A percentile compares a stretch with the other conserved stretches of the same genome.
These are phyloP conservation scores for Bisporella sp. DNA, from an alignment of 2,329 filamentous ascomycete genomes.

Conservation along the genomic window DNA sequence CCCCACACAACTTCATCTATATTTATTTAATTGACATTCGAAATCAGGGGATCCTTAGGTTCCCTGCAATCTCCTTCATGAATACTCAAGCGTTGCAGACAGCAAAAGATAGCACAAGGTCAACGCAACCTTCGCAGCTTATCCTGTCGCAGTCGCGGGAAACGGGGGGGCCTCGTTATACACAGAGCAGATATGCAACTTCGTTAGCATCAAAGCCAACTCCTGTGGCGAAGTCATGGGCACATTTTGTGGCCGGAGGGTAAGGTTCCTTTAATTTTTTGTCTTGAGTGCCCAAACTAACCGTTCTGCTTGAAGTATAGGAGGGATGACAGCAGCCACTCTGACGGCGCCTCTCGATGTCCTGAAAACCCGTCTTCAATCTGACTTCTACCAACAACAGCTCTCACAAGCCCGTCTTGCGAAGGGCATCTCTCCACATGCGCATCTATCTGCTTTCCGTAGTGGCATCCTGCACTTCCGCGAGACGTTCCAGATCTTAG, in stretches of 20 bases:
- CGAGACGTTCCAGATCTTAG: constrained; percentile 82
- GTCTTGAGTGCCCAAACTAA: constrained; percentile 3
- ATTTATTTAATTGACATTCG: no score
- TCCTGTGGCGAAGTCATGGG: constrained; percentile 72
- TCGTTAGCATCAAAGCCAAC: constrained; percentile 29
- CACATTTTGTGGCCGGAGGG: constrained; percentile 88
- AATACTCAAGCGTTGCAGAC: constrained; percentile 17
- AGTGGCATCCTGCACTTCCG: constrained; percentile 67
- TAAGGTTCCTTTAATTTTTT: constrained; percentile 36
- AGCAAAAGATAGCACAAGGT: not conserved
- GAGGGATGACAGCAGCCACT: constrained; percentile 86
- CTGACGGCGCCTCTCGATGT: constrained; percentile 93
- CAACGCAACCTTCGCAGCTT: constrained; percentile 9
- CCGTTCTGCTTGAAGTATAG: constrained; percentile 47
- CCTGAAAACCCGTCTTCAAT: constrained; percentile 86
- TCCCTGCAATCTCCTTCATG: constrained; percentile 17
- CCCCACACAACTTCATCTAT: no score
- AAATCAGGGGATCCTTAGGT: not conserved
- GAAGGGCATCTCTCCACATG: constrained; percentile 38
- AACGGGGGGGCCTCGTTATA: constrained; percentile 48
- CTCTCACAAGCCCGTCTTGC: constrained; percentile 61
- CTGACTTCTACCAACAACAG: constrained; percentile 88
- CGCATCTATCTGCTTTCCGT: constrained; percentile 55
- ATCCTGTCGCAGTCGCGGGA: constrained; percentile 52
- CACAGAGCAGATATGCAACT: constrained; percentile 31